Evolutionary conservation across 75 land plant genomes (phyloP), one percentile per base, ranked within the genome.

Genomic region (Chamaecyparis obtusa): DNA sequence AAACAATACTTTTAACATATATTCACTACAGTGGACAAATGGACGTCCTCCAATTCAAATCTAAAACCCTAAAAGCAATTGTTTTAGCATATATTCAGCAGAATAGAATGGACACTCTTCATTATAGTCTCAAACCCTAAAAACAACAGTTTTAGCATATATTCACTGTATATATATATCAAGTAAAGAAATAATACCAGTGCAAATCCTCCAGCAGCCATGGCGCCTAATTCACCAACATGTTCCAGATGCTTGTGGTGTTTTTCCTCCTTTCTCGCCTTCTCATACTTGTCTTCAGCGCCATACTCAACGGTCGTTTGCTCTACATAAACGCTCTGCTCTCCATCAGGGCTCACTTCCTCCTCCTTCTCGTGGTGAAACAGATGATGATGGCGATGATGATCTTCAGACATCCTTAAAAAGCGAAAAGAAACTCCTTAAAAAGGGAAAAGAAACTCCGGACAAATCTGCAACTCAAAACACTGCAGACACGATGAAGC

Each of bases 141-240:
- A 49, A 49, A 9, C 13, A 49, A 9, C 1, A 49, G 51, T 49
- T 49, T 49, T 49, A 5, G 46, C 21, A 78, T 36, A 80, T 80
- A 80, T 44, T 41, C 83, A 80, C 9, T 2, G 83, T 79, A 36
- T 79, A n/a, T n/a, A n/a, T n/a, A 80, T 24, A 27, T 9, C 10
- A 49, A 49, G 9, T 1, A 41, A 9, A 14, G 13, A n/a, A n/a
- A n/a, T n/a, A n/a, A n/a, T 48, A 81, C 83, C 83, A 81, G 14
- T 81, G 83, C 83, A 44, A 64, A 90, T 9, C 90, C 91, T 33
- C 91, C 91, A 8, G 91, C 79, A 54, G 85, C 91, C 21, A 89
- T 39, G 14, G 91, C 43, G 9, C 87, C 91, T 5, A 85, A 5
- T 77, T 81, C 85, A 15, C 33, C 90, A 36, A 60, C 64, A 35